Percentiles rank a stretch among this genome's conserved stretches.
Evolutionary conservation across 257 asterid genomes (phyloP).

Genomic region (Solanum appendiculatum): DNA sequence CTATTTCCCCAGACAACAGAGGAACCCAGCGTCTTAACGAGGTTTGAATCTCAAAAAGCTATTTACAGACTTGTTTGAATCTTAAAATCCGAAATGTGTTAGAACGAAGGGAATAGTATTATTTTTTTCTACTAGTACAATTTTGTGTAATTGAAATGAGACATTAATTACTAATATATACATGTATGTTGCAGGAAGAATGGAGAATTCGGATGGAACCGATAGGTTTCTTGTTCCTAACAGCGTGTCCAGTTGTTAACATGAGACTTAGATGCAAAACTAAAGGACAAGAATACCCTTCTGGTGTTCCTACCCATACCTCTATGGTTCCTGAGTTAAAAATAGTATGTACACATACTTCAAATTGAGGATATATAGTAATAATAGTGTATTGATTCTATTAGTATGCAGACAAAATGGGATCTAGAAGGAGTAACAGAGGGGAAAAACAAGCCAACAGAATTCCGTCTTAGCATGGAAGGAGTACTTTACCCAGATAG

Average conservation of each 20-base stretch:
- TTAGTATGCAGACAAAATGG: slow-evolving; percentile 1
- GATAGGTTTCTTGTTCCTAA: neutral
- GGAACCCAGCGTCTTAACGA: neutral
- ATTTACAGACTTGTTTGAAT: too few relatives aligned
- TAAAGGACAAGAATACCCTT: neutral
- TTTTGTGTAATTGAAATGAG: neutral
- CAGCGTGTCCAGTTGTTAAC: neutral
- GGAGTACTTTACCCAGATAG: neutral
- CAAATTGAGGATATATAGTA: too few relatives aligned
- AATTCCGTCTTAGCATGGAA: neutral
- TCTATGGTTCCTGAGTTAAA: neutral
- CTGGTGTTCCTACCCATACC: neutral
- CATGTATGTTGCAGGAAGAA: neutral
- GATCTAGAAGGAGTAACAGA: neutral
- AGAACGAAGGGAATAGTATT: too few relatives aligned
- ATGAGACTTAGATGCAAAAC: neutral
- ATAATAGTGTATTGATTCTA: too few relatives aligned
- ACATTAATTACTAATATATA: neutral
- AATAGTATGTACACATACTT: neutral
- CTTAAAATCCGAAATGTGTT: too few relatives aligned
- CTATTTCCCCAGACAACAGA: neutral
- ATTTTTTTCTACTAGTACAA: too few relatives aligned
- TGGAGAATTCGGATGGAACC: neutral
- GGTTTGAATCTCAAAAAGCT: too few relatives aligned
- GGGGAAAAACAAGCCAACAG: neutral